Evolutionary conservation across 805 yeast genomes (phyloP).

Genomic region (Lachancea meyersii): DNA sequence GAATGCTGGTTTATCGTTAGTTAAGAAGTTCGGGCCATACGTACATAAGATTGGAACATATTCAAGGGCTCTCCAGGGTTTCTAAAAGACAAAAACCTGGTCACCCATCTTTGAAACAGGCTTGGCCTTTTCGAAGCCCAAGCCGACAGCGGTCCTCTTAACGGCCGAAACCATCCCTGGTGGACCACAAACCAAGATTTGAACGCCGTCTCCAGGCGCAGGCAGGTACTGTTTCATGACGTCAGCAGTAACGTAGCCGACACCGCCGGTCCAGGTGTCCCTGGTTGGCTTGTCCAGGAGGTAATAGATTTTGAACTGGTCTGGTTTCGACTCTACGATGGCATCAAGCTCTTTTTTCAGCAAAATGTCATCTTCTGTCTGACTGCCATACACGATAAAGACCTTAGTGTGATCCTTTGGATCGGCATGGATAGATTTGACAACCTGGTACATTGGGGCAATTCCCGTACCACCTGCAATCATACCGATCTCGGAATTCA

Average conservation of each 20-base stretch:
- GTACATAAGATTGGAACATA: too few relatives aligned
- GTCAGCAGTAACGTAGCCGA: conserved; percentile 77
- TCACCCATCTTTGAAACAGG: conserved; percentile 87
- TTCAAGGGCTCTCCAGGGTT: too few relatives aligned
- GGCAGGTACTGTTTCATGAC: conserved; percentile 61
- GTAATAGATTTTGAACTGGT: conserved; percentile 60
- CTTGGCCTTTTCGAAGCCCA: conserved; percentile 79
- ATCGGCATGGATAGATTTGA: conserved; percentile 70
- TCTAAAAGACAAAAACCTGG: conserved; percentile 77
- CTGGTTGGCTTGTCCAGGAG: conserved; percentile 63
- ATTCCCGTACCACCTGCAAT: conserved; percentile 97
- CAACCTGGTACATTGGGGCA: conserved; percentile 91
- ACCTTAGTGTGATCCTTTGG: conserved; percentile 76
- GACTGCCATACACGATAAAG: conserved; percentile 74
- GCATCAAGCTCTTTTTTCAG: conserved; percentile 73
- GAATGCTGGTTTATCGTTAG: too few relatives aligned
- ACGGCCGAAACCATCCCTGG: conserved; percentile 85
- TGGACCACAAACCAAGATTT: conserved; percentile 87
- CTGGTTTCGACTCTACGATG: conserved; percentile 49
- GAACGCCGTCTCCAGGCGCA: conserved; percentile 42
- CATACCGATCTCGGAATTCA: conserved; percentile 72
- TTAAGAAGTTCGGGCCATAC: too few relatives aligned
- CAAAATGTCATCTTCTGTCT: conserved; percentile 70
- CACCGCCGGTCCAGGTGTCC: conserved; percentile 66
- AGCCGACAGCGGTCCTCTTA: conserved; percentile 66